phyloP scores from a whole-genome alignment of 257 asterid species.

The Pogostemon cablin region DNA sequence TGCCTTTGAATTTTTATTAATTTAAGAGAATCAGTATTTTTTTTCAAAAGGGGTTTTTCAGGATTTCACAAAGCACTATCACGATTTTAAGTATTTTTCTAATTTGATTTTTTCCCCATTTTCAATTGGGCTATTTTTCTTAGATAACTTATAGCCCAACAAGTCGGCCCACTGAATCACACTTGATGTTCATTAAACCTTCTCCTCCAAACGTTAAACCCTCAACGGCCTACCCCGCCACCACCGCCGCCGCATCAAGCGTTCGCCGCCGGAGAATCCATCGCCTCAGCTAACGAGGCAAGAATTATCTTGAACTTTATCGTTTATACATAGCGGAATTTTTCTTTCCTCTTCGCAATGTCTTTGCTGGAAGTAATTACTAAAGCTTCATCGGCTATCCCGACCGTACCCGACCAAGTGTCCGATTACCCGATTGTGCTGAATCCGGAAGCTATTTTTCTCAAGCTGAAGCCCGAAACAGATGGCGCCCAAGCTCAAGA shows the following conservation, averaged over 20 bases:
- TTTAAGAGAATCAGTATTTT: no score
- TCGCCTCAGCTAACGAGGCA: neutral
- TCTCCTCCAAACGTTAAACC: constrained; percentile 1
- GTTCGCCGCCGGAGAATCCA: neutral
- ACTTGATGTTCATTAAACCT: neutral
- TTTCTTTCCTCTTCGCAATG: constrained; percentile 40
- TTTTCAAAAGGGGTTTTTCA: no score
- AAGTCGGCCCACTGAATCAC: neutral
- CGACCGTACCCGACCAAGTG: constrained; percentile 34
- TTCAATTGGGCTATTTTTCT: no score
- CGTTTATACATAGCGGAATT: neutral
- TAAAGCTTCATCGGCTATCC: constrained; percentile 51
- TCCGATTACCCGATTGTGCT: constrained; percentile 57
- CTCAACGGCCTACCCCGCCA: neutral
- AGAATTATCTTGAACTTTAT: neutral
- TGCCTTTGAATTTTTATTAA: no score
- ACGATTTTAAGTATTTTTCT: no score
- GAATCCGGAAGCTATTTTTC: constrained; percentile 54
- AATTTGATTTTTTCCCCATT: no score
- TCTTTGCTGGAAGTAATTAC: constrained; percentile 67
- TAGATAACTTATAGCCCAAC: neutral
- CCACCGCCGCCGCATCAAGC: neutral
- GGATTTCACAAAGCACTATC: no score
- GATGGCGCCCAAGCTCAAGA: constrained; percentile 36
- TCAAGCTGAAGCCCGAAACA: constrained; percentile 49